These are phyloP conservation scores for Blastobotrys malaysiensis DNA, from an alignment of 1,139 yeast genomes.

Conservation along the genomic window DNA sequence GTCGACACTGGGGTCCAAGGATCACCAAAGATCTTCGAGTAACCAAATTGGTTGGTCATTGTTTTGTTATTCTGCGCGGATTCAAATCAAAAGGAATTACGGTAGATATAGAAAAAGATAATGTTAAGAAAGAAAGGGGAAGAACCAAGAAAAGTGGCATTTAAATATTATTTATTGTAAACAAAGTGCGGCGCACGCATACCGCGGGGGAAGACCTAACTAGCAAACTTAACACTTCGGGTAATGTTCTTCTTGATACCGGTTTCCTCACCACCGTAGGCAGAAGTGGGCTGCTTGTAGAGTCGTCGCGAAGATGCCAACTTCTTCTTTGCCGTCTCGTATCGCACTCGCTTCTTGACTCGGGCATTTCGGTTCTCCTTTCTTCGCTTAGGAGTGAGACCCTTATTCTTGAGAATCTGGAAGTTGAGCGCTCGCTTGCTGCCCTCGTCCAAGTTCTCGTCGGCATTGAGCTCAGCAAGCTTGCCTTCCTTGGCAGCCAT, in stretches of 20 bases:
- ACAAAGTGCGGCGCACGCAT: not conserved
- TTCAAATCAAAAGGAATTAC: not conserved
- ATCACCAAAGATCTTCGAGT: not conserved
- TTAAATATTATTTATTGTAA: not conserved
- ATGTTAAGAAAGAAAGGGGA: not conserved
- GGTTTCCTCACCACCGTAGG: slow-evolving; percentile 91
- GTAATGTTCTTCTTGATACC: slow-evolving; percentile 95
- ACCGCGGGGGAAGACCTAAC: slow-evolving; percentile 5
- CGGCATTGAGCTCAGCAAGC: slow-evolving; percentile 63
- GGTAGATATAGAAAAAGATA: not conserved
- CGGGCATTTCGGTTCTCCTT: slow-evolving; percentile 94
- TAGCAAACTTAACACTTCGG: slow-evolving; percentile 67
- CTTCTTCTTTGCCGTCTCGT: slow-evolving; percentile 91
- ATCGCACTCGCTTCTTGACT: slow-evolving; percentile 97
- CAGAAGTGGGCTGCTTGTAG: slow-evolving; percentile 70
- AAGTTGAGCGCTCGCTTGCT: slow-evolving; percentile 94
- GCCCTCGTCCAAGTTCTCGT: slow-evolving; percentile 46
- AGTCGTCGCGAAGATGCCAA: slow-evolving; percentile 86
- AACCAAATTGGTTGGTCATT: not conserved
- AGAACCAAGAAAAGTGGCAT: not conserved
- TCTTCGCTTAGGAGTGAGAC: slow-evolving; percentile 86
- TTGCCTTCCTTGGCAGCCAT: slow-evolving; percentile 84
- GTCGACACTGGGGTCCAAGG: not conserved
- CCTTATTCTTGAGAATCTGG: slow-evolving; percentile 92
- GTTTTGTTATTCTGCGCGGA: not conserved